phyloP scores from a whole-genome alignment of 192 early-diverging fungal genomes.

The Coemansia sp. region DNA sequence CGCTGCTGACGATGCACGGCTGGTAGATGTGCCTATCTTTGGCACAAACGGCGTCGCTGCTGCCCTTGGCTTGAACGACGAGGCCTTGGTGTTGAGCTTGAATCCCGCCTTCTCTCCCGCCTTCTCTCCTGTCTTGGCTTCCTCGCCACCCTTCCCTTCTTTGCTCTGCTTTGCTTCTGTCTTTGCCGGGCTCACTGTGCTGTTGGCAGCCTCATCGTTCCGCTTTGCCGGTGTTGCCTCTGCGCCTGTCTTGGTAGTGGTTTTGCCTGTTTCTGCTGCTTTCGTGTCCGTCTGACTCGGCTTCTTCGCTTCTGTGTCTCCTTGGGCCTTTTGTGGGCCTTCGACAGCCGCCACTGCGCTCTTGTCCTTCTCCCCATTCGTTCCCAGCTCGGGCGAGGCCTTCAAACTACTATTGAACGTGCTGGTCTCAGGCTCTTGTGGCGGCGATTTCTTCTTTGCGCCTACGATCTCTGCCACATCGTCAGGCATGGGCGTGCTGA shows the following conservation, averaged over 20 bases:
- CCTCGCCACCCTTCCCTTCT: background rate
- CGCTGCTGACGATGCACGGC: constrained; percentile 37
- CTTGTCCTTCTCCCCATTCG: background rate
- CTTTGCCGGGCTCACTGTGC: background rate
- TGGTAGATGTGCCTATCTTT: constrained; percentile 49
- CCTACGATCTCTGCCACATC: constrained; percentile 79
- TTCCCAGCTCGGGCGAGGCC: constrained; percentile 3
- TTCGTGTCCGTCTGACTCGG: background rate
- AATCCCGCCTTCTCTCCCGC: constrained; percentile 50
- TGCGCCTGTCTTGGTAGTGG: background rate
- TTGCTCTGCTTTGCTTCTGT: background rate
- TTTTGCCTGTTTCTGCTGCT: background rate
- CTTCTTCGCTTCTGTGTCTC: constrained; percentile 2
- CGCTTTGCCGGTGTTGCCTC: background rate
- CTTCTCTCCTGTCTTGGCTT: constrained; percentile 17
- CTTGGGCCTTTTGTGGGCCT: background rate
- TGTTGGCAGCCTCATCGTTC: background rate
- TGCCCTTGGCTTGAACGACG: constrained; percentile 75
- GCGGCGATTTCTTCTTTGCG: constrained; percentile 49
- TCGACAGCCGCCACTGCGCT: background rate
- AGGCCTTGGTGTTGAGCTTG: constrained; percentile 74
- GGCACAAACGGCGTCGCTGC: constrained; percentile 70
- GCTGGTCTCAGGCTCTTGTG: constrained; percentile 16
- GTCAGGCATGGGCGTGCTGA: constrained; percentile 77
- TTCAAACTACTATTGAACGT: constrained; percentile 10